Percentiles rank a stretch among this genome's conserved stretches.
Conservation (phyloP, 148 eudicot species). For the Drosera capensis region DNA sequence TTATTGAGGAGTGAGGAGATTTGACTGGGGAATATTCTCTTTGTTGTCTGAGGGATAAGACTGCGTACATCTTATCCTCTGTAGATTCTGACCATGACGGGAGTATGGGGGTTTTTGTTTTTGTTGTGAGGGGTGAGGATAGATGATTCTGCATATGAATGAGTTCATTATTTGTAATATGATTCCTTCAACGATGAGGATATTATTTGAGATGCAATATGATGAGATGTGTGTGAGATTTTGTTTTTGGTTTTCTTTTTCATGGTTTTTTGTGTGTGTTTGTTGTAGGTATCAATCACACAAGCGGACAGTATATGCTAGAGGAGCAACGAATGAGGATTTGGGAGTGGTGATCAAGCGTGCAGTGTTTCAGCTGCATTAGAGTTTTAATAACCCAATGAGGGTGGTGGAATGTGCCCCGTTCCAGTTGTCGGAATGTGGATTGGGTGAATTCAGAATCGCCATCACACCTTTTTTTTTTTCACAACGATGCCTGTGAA, state of each 20-base stretch:
- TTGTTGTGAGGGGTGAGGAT: no score
- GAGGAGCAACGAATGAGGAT: slow-evolving; percentile 82
- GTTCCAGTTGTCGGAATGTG: slow-evolving; percentile 70
- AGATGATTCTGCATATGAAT: no score
- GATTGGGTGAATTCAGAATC: slow-evolving; percentile 97
- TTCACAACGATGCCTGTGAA: slow-evolving; percentile 54
- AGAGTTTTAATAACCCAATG: slow-evolving; percentile 63
- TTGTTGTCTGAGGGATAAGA: no score
- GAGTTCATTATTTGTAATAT: no score
- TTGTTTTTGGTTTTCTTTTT: slow-evolving; percentile 3
- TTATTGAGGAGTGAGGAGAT: no score
- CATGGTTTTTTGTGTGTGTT: neutral
- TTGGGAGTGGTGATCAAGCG: slow-evolving; percentile 51
- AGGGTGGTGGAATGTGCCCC: slow-evolving; percentile 79
- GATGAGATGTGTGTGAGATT: neutral
- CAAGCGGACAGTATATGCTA: slow-evolving; percentile 85
- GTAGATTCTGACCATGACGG: no score
- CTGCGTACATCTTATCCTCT: no score
- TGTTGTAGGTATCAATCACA: slow-evolving; percentile 55
- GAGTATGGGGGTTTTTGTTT: no score
- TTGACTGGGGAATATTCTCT: neutral
- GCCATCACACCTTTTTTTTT: slow-evolving; percentile 58
- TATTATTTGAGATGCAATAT: no score
- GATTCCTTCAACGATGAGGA: no score
- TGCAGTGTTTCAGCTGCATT: slow-evolving; percentile 72